Conservation (phyloP, 1,284 basidiomycete species). For the Cutaneotrichosporon cutaneum region DNA sequence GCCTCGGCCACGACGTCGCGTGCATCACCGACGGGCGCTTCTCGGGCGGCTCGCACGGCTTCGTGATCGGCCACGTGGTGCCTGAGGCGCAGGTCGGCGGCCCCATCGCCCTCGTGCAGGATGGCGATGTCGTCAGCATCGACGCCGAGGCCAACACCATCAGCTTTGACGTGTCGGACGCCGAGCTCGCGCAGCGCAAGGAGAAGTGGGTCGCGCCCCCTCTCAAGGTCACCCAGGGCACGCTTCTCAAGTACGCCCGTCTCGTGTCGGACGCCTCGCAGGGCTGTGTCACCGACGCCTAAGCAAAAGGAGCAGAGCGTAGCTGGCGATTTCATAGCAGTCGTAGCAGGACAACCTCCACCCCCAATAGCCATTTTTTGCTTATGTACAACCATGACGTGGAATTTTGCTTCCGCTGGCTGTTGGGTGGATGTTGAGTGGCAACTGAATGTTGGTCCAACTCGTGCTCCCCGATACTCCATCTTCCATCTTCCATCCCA, state of each 20-base stretch:
- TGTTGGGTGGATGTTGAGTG: neutral
- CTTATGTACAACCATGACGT: constrained; percentile 11
- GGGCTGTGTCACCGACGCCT: constrained; percentile 48
- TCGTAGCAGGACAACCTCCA: neutral
- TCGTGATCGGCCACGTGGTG: constrained; percentile 55
- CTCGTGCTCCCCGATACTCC: too few relatives aligned
- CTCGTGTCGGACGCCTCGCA: constrained; percentile 68
- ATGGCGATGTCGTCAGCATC: constrained; percentile 83
- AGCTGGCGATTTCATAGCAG: neutral
- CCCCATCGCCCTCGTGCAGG: constrained; percentile 88
- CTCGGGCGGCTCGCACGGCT: constrained; percentile 69
- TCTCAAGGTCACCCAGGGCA: constrained; percentile 78
- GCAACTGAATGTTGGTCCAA: constrained; percentile 1
- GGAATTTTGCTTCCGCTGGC: constrained; percentile 6
- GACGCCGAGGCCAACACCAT: constrained; percentile 77
- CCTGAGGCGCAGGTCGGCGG: constrained; percentile 92
- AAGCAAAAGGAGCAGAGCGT: constrained; percentile 4
- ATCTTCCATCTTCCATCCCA: neutral
- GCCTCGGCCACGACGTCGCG: constrained; percentile 83
- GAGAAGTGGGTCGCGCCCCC: constrained; percentile 78
- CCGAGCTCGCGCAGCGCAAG: constrained; percentile 69
- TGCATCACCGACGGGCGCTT: constrained; percentile 96
- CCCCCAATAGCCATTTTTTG: constrained; percentile 1
- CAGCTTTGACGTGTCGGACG: constrained; percentile 75
- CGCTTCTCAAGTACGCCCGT: constrained; percentile 84